These are phyloP conservation scores for Colletotrichum navitas DNA, from an alignment of 2,329 filamentous ascomycete genomes.

Conservation along the genomic window DNA sequence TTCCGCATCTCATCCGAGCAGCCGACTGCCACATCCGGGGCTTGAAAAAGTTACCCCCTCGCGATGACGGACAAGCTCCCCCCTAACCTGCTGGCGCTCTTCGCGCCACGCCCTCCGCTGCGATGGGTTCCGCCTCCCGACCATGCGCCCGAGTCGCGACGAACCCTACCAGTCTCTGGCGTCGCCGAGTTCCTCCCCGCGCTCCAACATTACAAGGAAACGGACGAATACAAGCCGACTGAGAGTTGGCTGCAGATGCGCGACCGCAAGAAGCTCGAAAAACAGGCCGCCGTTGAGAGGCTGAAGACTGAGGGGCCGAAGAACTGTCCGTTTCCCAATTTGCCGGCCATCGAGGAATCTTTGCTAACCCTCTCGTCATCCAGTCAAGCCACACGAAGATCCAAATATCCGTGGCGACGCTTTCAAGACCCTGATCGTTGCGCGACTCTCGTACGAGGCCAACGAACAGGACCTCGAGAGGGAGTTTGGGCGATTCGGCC, in stretches of 20 bases:
- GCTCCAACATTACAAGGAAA: constrained; percentile 82
- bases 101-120: constrained; percentile 92
- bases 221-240: constrained; percentile 81
- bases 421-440: constrained; percentile 94
- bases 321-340: constrained; percentile 55
- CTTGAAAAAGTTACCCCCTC: constrained; percentile 35
- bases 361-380: constrained; percentile 41
- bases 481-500: constrained; percentile 93
- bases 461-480: constrained; percentile 91
- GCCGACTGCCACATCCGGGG: neutral
- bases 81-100: constrained; percentile 91
- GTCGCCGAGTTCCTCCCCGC: constrained; percentile 81
- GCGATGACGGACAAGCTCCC: constrained; percentile 97
- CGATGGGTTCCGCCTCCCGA: constrained; percentile 89
- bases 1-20: constrained; percentile 7
- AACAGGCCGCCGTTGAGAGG: constrained; percentile 75
- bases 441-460: constrained; percentile 88
- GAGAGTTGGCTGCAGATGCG: constrained; percentile 94
- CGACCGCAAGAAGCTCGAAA: constrained; percentile 86
- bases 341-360: constrained; percentile 13
- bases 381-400: constrained; percentile 87
- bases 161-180: constrained; percentile 78
- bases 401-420: constrained; percentile 92
- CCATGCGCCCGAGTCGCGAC: constrained; percentile 84
- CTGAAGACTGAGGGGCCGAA: constrained; percentile 72